Evolutionary conservation across 2,329 filamentous ascomycete species (phyloP), one percentile per base, ranked within the genome.

Genomic region (Calycina herbarum): DNA sequence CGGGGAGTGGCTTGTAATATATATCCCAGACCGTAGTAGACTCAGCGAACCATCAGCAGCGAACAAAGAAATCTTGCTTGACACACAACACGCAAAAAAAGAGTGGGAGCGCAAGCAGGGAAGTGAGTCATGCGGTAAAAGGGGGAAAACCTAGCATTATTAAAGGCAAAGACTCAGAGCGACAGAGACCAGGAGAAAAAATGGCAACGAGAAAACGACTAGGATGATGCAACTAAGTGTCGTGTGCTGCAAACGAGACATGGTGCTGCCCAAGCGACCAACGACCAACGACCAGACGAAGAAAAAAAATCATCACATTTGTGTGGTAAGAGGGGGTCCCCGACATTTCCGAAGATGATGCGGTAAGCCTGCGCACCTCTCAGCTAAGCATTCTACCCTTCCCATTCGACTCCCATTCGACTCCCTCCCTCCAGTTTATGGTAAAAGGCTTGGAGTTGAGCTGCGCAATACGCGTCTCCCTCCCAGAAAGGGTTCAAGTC

Each of bases 321-420:
- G 57, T 38, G 59, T 48, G 40, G 38, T 35, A 48, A 29, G 59
- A 31, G 27, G 40, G 29, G 40, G 31, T n/a, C 61, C 45, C 61
- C 61, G 61, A 57, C 33, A 27, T n/a, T 57, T 63, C 61, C 61
- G 61, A 48, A 48, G 51, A 58, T 48, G 54, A 63, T 63, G 61
- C 33, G 61, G 56, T 63, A 54, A 63, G 61, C 61, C 45, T 51
- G 20, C 45, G n/a, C 45, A 57, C 56, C 13, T 57, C 54, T 27
- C 24, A 57, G 56, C 45, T 24, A 51, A 20, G n/a, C 45, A 48
- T 7, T 13, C 4, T n/a, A n/a, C n/a, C 20, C 17, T n/a, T 51
- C 45, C 8, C n/a, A 20, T 20, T 11, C 45, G 7, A 5, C 11
- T 48, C 45, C 45, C 11, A 48, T 24, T 48, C 45, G 45, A 51